These are phyloP conservation scores for Litchi chinensis DNA, from an alignment of 345 rosid genomes.

Conservation along the genomic window DNA sequence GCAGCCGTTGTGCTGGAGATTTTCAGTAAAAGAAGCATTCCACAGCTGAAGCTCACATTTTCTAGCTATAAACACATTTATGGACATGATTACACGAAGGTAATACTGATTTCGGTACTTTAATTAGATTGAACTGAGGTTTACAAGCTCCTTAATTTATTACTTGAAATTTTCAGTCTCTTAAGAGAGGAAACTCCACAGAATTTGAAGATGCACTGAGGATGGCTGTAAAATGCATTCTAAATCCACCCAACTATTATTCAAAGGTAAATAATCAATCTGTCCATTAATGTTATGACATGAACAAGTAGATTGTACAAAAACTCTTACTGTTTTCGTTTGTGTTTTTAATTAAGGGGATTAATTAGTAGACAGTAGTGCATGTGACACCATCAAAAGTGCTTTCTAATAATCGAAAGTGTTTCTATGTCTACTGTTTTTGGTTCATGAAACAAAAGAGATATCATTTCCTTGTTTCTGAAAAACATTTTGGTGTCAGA, in stretches of 20 bases:
- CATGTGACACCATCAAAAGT: not conserved
- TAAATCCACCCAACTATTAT: conserved; percentile 44
- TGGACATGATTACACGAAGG: conserved; percentile 65
- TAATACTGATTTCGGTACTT: conserved; percentile 9
- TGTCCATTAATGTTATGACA: not conserved
- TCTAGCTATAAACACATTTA: conserved; percentile 63
- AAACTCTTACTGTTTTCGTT: not conserved
- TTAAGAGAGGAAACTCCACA: conserved; percentile 35
- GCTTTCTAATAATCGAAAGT: not conserved
- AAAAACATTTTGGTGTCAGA: not conserved
- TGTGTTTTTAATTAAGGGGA: not conserved
- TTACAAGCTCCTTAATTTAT: not conserved
- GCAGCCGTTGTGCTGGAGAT: conserved; percentile 65
- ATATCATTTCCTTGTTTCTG: not conserved
- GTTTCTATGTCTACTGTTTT: not conserved
- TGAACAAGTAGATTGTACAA: not conserved
- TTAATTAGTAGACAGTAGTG: not conserved
- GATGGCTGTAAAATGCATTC: conserved; percentile 54
- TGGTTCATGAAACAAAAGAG: not conserved
- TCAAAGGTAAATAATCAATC: conserved; percentile 46
- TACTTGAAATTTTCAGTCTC: conserved; percentile 31
- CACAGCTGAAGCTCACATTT: conserved; percentile 58
- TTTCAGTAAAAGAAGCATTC: conserved; percentile 64
- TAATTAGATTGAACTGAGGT: not conserved
- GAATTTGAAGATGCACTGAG: conserved; percentile 50